These are phyloP conservation scores for Liriodendron chinense DNA, from an alignment of 164 flowering plant genomes.

Conservation along the genomic window DNA sequence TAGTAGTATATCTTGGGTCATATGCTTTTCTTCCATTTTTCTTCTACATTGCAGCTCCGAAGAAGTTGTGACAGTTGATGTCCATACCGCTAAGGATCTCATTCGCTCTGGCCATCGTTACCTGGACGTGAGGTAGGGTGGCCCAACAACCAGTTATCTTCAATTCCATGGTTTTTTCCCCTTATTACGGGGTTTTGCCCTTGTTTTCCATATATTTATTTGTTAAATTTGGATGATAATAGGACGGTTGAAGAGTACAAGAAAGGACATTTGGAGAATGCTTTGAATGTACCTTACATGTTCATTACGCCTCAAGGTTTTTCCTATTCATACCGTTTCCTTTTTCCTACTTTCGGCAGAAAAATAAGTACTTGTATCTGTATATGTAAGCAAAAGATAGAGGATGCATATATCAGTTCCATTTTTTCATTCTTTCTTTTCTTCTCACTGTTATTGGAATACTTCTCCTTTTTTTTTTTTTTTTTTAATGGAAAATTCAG, in stretches of 20 bases:
- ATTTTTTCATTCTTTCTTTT: neutral
- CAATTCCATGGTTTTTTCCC: neutral
- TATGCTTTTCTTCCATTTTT: conserved; percentile 9
- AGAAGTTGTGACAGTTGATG: conserved; percentile 58
- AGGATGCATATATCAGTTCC: neutral
- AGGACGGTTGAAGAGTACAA: conserved; percentile 82
- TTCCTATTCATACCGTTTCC: neutral
- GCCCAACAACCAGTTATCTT: neutral
- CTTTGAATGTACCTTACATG: conserved; percentile 51
- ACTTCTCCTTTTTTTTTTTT: neutral
- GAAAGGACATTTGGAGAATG: conserved; percentile 43
- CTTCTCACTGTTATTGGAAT: neutral
- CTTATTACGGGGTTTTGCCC: neutral
- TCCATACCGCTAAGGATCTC: conserved; percentile 53
- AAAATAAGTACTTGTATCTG: neutral
- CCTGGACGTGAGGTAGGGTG: conserved; percentile 64
- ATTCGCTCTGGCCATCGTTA: conserved; percentile 51
- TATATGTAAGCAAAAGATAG: neutral
- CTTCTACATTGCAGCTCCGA: conserved; percentile 35
- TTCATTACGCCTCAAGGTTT: conserved; percentile 58
- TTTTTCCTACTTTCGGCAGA: neutral
- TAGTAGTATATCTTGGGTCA: conserved; percentile 16
- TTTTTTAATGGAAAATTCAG: conserved; percentile 36
- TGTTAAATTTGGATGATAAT: neutral
- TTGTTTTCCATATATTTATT: neutral